These are phyloP conservation scores for Leptographium flavum DNA, from an alignment of 2,329 filamentous ascomycete species.

Conservation along the genomic window DNA sequence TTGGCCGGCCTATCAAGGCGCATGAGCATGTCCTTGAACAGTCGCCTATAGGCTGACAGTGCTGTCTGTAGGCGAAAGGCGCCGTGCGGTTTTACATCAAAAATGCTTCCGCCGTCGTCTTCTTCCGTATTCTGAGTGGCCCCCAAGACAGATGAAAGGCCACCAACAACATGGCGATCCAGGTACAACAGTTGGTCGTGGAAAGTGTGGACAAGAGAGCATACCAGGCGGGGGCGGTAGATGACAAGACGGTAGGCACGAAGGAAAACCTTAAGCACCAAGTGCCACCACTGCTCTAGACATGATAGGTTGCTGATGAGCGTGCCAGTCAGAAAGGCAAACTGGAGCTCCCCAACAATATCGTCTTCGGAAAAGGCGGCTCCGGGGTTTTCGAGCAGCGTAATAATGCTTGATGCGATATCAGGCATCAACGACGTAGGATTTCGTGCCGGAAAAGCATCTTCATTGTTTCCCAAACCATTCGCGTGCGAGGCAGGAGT, in stretches of 20 bases:
- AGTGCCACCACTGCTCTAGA: conserved; percentile 47
- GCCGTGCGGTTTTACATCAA: conserved; percentile 21
- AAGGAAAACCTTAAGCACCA: conserved; percentile 35
- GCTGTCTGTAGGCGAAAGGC: conserved; percentile 25
- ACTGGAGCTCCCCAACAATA: conserved; percentile 45
- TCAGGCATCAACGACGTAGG: conserved; percentile 6
- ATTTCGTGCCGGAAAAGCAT: conserved; percentile 7
- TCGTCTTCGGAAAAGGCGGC: conserved; percentile 22
- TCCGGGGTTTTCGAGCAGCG: conserved; percentile 11
- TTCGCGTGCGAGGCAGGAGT: background rate
- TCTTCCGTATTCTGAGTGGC: conserved; percentile 10
- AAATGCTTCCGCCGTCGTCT: conserved; percentile 12
- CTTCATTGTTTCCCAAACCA: background rate
- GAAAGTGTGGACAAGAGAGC: conserved; percentile 32
- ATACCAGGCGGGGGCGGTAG: conserved; percentile 28
- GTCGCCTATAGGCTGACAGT: conserved; percentile 39
- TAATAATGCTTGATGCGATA: conserved; percentile 13
- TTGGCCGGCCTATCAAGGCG: conserved; percentile 20
- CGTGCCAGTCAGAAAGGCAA: conserved; percentile 42
- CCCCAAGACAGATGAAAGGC: conserved; percentile 16
- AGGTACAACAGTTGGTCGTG: conserved; percentile 42
- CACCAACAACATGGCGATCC: conserved; percentile 29
- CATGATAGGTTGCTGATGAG: conserved; percentile 44
- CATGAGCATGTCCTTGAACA: conserved; percentile 32
- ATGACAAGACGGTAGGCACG: conserved; percentile 31